These are phyloP conservation scores for Parastagonospora nodorum DNA, from an alignment of 2,329 filamentous ascomycete genomes.

Conservation along the genomic window DNA sequence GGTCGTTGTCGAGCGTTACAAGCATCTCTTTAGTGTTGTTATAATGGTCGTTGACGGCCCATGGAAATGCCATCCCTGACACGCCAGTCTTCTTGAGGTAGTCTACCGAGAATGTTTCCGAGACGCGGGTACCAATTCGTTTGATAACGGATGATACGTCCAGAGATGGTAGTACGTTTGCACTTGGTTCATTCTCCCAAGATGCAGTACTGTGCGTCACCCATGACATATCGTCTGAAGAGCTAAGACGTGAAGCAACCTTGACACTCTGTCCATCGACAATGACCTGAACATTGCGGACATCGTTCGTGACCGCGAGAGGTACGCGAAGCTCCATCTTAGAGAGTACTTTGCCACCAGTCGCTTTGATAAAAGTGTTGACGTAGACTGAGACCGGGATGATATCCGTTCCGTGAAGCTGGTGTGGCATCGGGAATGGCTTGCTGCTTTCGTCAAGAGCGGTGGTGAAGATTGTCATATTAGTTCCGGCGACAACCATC, in stretches of 20 bases:
- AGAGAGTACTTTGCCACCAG: slow-evolving; percentile 26
- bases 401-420: slow-evolving; percentile 49
- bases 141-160: slow-evolving; percentile 30
- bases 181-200: background rate
- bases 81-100: slow-evolving; percentile 50
- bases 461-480: slow-evolving; percentile 39
- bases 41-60: slow-evolving; percentile 47
- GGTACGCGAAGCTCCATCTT: slow-evolving; percentile 45
- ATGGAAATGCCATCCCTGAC: slow-evolving; percentile 49
- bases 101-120: slow-evolving; percentile 42
- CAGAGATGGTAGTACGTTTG: slow-evolving; percentile 9
- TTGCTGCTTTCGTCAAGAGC: slow-evolving; percentile 39
- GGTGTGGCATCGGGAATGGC: slow-evolving; percentile 49
- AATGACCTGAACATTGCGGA: slow-evolving; percentile 44
- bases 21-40: slow-evolving; percentile 46
- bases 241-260: slow-evolving; percentile 5
- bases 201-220: slow-evolving; percentile 9
- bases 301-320: slow-evolving; percentile 35
- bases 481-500: slow-evolving; percentile 31
- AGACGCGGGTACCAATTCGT: slow-evolving; percentile 30
- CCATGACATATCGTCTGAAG: slow-evolving; percentile 5
- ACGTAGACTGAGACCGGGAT: slow-evolving; percentile 49
- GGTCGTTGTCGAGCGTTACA: background rate
- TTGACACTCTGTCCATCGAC: slow-evolving; percentile 1
- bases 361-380: slow-evolving; percentile 47